Conservation (phyloP, 192 early-diverging fungal genomes). For the Blastocladiella britannica region DNA sequence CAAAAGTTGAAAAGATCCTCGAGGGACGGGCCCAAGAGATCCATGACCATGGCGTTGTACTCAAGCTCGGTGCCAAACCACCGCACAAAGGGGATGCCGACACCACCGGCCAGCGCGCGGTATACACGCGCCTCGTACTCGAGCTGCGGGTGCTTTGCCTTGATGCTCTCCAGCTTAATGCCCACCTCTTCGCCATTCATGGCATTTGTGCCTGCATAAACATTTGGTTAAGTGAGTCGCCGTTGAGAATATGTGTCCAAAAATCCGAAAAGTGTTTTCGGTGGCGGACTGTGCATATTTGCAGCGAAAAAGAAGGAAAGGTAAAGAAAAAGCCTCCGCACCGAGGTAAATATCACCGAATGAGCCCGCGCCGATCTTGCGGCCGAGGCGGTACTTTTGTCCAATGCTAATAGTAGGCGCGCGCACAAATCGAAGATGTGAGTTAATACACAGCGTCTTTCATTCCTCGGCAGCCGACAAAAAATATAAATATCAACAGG, state of each 20-base stretch:
- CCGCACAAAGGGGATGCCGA: constrained; percentile 73
- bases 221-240: constrained; percentile 1
- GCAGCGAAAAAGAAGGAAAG: not conserved
- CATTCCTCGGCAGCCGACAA: too few species aligned
- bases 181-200: constrained; percentile 89
- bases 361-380: constrained; percentile 89
- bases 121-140: constrained; percentile 96
- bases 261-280: not conserved
- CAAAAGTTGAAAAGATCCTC: constrained; percentile 82
- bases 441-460: too few species aligned
- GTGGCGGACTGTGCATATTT: not conserved
- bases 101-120: constrained; percentile 76
- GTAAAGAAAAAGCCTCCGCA: constrained; percentile 11
- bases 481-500: too few species aligned
- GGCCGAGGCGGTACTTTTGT: constrained; percentile 81
- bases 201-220: constrained; percentile 47
- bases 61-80: constrained; percentile 67
- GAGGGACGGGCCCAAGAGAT: constrained; percentile 74
- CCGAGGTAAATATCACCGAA: constrained; percentile 97
- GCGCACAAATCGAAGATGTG: too few species aligned
- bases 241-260: not conserved
- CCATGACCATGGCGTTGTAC: constrained; percentile 70
- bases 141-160: constrained; percentile 88
- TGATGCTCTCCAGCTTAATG: constrained; percentile 86
- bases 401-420: too few species aligned